These are phyloP conservation scores for Cutaneotrichosporon sp. DNA, from an alignment of 1,284 basidiomycete species.

Conservation along the genomic window DNA sequence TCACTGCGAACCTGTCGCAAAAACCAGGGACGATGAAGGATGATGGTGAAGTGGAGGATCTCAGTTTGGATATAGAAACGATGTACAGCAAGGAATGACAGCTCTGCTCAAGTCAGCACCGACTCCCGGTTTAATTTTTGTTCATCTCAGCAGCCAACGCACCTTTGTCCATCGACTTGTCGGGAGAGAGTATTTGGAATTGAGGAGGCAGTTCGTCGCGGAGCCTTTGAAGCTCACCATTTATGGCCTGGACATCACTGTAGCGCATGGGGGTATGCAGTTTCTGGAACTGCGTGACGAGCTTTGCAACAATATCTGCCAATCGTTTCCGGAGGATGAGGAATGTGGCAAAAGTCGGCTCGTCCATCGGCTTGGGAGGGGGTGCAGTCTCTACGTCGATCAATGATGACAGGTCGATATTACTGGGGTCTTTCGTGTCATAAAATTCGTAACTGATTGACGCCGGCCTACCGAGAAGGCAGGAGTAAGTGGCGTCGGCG, in stretches of 20 bases:
- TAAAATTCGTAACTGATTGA: conserved; percentile 47
- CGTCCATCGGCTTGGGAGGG: conserved; percentile 39
- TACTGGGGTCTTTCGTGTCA: conserved; percentile 58
- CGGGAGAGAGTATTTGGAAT: conserved; percentile 29
- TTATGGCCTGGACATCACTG: conserved; percentile 71
- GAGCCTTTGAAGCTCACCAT: conserved; percentile 76
- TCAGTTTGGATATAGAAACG: conserved; percentile 47
- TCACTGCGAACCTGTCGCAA: conserved; percentile 34
- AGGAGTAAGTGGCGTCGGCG: conserved; percentile 76
- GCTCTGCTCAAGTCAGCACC: conserved; percentile 12
- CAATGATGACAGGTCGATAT: conserved; percentile 64
- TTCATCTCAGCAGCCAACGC: conserved; percentile 11
- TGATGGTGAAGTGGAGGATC: conserved; percentile 43
- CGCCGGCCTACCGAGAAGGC: conserved; percentile 82
- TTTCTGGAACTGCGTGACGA: conserved; percentile 88
- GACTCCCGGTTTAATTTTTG: background rate
- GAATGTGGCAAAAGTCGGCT: conserved; percentile 74
- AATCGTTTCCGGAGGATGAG: conserved; percentile 78
- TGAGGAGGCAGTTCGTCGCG: conserved; percentile 64
- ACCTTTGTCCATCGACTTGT: conserved; percentile 35
- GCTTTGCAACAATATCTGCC: conserved; percentile 66
- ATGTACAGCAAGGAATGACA: conserved; percentile 41
- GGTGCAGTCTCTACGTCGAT: conserved; percentile 10
- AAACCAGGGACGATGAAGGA: conserved; percentile 47
- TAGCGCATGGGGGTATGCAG: conserved; percentile 71